Percentiles rank a stretch among this genome's conserved stretches.
Evolutionary conservation across 23 red algal genomes (phyloP).

Genomic region (Gracilaria caudata): DNA sequence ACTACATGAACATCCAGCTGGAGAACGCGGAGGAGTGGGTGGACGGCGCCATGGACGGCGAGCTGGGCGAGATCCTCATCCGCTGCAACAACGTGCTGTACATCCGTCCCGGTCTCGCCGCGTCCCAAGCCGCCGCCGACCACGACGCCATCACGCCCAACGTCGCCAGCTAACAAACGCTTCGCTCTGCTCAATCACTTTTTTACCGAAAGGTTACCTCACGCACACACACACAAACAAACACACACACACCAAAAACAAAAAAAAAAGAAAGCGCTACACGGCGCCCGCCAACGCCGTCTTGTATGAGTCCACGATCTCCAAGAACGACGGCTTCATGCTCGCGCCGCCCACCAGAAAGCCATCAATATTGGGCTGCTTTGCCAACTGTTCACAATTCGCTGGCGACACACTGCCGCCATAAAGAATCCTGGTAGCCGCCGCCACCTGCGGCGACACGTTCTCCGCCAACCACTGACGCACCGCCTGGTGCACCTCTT

Average conservation of each 20-base stretch:
- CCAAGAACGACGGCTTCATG: constrained; percentile 84
- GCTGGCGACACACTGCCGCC: constrained; percentile 89
- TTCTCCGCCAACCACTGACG: constrained; percentile 72
- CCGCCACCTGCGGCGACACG: constrained; percentile 65
- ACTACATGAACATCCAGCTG: constrained; percentile 96
- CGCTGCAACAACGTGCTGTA: constrained; percentile 97
- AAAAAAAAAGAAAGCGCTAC: not conserved
- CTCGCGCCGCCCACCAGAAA: constrained; percentile 95
- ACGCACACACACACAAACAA: not conserved
- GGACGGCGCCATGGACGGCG: constrained; percentile 74
- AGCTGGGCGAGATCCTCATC: constrained; percentile 94
- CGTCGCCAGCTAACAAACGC: not conserved
- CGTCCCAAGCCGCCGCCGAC: not conserved
- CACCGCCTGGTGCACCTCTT: constrained; percentile 82
- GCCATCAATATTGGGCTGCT: constrained; percentile 89
- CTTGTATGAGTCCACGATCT: constrained; percentile 83
- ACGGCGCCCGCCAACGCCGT: constrained; percentile 33
- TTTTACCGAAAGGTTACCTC: no score
- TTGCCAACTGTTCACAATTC: constrained; percentile 87
- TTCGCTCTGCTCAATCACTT: no score
- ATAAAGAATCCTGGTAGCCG: constrained; percentile 81
- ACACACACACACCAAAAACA: not conserved
- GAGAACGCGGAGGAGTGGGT: constrained; percentile 87
- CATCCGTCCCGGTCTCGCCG: constrained; percentile 72
- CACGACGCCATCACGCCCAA: not conserved